A percentile compares a stretch with the other conserved stretches of the same genome.
Evolutionary conservation across 371 early-diverging fungal species (phyloP).

Genomic region (Mortierella sp.): DNA sequence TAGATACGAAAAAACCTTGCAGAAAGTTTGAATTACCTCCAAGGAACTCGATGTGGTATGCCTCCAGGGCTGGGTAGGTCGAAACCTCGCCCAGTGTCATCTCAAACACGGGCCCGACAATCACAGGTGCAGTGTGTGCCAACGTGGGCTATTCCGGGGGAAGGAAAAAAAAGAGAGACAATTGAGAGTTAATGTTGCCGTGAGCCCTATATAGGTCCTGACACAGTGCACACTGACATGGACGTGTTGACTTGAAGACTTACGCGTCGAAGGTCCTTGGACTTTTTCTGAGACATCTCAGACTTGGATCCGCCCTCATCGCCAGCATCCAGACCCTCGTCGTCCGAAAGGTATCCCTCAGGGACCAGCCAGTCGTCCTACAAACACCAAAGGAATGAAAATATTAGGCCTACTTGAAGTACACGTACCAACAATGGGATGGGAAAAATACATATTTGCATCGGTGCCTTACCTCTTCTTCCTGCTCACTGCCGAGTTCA

Average conservation of each 20-base stretch:
- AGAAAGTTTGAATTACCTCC: constrained; percentile 43
- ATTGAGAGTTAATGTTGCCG: background rate
- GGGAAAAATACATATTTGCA: constrained; percentile 46
- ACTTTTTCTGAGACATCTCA: constrained; percentile 22
- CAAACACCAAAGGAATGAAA: background rate
- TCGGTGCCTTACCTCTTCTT: constrained; percentile 65
- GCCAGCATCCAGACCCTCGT: constrained; percentile 75
- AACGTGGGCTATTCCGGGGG: constrained; percentile 34
- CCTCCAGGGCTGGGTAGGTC: constrained; percentile 47
- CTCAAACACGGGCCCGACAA: constrained; percentile 71
- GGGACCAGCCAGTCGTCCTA: constrained; percentile 80
- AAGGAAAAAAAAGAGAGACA: background rate
- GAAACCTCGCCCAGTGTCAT: constrained; percentile 47
- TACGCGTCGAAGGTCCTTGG: constrained; percentile 45
- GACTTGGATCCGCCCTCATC: constrained; percentile 58
- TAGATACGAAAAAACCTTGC: background rate
- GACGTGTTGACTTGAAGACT: background rate
- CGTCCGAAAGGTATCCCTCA: constrained; percentile 86
- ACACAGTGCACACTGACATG: background rate
- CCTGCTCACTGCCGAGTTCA: constrained; percentile 67
- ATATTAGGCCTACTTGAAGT: background rate
- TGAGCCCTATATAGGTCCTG: background rate
- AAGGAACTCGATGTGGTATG: constrained; percentile 51
- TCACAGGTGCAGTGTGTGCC: constrained; percentile 55
- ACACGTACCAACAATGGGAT: too few relatives aligned